phyloP scores from a whole-genome alignment of 1,139 yeast species.

The Suzukiozyma palmioleophila region DNA sequence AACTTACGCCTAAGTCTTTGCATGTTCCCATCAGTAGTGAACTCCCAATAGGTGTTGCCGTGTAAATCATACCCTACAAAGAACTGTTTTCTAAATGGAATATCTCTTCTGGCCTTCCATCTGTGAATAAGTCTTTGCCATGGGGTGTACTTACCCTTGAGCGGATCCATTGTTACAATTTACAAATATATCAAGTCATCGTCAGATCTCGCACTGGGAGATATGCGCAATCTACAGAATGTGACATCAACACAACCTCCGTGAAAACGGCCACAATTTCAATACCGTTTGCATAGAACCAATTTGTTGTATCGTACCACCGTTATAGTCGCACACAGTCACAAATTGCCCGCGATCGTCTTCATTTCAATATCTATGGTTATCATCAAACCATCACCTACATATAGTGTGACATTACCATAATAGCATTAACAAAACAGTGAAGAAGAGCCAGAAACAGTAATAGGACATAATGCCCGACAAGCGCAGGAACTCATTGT shows the following conservation, averaged over 20 bases:
- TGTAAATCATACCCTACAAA: constrained; percentile 72
- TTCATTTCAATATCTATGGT: no score
- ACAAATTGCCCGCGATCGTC: no score
- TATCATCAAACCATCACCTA: no score
- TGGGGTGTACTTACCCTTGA: constrained; percentile 34
- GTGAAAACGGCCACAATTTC: no score
- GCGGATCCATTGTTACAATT: constrained; percentile 26
- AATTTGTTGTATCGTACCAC: no score
- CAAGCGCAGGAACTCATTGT: constrained; percentile 15
- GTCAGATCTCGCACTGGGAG: constrained; percentile 15
- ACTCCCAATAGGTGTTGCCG: constrained; percentile 86
- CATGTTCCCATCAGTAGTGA: constrained; percentile 47
- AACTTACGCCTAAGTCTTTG: constrained; percentile 46
- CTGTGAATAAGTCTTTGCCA: constrained; percentile 46
- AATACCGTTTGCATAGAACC: no score
- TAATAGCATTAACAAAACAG: no score
- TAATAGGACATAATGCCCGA: background rate
- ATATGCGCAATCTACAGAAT: no score
- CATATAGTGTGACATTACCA: no score
- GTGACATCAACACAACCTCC: no score
- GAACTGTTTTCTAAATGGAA: constrained; percentile 61
- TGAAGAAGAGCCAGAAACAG: no score
- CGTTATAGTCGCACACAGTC: no score
- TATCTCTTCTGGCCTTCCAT: constrained; percentile 57
- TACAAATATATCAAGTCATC: constrained; percentile 15